Evolutionary conservation across 441 rosid genomes (phyloP).

Genomic region (Gossypium davidsonii): DNA sequence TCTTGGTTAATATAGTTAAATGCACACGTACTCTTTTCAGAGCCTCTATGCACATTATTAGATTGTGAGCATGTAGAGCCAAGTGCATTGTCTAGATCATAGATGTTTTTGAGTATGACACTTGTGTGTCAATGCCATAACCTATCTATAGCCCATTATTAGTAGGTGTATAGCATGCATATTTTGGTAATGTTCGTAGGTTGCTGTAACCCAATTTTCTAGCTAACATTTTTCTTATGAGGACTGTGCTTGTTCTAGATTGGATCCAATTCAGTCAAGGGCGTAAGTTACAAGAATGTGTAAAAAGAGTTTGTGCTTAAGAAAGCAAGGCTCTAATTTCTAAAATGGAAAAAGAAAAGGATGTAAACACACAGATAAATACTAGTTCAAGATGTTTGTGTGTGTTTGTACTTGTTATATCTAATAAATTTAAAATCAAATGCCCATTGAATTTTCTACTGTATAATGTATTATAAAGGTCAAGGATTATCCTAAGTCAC

Average conservation of each 20-base stretch:
- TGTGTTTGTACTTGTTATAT: background rate
- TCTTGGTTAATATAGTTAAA: background rate
- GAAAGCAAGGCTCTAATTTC: background rate
- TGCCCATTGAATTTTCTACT: background rate
- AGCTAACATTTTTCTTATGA: background rate
- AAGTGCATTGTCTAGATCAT: background rate
- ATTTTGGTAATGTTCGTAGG: background rate
- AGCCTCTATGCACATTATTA: background rate
- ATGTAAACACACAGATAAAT: background rate
- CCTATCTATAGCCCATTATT: background rate
- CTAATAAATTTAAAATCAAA: background rate
- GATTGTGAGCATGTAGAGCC: conserved; percentile 1
- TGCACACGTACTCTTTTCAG: background rate
- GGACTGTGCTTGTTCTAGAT: background rate
- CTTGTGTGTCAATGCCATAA: background rate
- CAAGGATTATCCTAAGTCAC: background rate
- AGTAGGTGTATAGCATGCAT: background rate
- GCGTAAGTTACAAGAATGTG: background rate
- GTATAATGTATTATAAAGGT: background rate
- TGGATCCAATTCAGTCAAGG: background rate
- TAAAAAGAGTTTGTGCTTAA: background rate
- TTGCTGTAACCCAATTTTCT: background rate
- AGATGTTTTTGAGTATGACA: background rate
- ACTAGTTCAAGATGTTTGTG: background rate
- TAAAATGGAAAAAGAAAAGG: background rate